Evolutionary conservation across 2,329 filamentous ascomycete species (phyloP), one percentile per base, ranked within the genome.

Genomic region (Calycina marina): DNA sequence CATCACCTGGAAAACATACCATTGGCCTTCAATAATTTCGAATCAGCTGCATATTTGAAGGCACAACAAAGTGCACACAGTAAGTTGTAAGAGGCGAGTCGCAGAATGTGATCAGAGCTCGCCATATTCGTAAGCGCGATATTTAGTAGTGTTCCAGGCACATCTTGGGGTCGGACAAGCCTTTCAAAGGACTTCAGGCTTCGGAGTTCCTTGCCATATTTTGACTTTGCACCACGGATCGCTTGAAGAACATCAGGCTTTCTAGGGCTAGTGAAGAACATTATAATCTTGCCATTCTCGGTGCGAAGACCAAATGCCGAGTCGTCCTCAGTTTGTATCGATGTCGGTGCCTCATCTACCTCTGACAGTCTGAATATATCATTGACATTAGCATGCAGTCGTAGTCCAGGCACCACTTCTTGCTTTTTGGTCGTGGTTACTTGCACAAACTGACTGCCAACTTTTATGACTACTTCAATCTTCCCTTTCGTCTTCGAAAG

Each of bases 401-500:
- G 66, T 38, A 72, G 63, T 4, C 66, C 69, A 12, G 74, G 69
- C 28, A 76, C 63, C 6, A 80, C 67, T 40, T 80, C 75, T 46
- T 78, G 73, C 44, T 76, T 77, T 50, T 76, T 74, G 6, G 66
- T 65, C 4, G 75, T 79, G 3, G 74, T 77, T 20, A 80, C 67
- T 47, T 80, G 75, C 5, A 80, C 69, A 43, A 77, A 80, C 42
- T 78, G 72, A 43, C 64, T 74, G 24, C 75, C 75, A 14, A 80
- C 67, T 50, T 76, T 77, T 47, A 80, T 73, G 16, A 67, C 58
- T 4, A 80, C 75, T 18, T 79, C 74, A 18, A 78, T 73, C 45
- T 75, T 73, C n/a, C 74, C 74, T 43, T 75, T 76, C 2, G 72
- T 74, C 45, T 76, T 76, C 2, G 75, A 79, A 22, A 79, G 56